These are phyloP conservation scores for Cercospora brassicicola DNA, from an alignment of 2,329 filamentous ascomycete genomes.

Conservation along the genomic window DNA sequence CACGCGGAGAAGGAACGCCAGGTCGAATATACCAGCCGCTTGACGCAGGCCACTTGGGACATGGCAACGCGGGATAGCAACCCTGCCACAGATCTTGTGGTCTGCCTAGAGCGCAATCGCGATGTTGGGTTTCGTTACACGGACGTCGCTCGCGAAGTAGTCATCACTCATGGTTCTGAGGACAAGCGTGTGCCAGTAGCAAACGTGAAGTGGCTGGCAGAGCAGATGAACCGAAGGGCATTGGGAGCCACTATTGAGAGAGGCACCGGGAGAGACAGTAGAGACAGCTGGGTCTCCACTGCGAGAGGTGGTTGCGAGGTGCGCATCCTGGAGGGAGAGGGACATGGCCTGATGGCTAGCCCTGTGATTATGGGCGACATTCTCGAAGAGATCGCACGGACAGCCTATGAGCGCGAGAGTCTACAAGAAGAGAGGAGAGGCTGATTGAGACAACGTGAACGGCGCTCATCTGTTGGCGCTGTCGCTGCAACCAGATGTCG, in stretches of 20 bases:
- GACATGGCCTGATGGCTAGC: conserved; percentile 93
- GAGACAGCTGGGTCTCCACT: conserved; percentile 15
- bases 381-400: conserved; percentile 84
- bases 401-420: conserved; percentile 2
- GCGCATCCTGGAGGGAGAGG: conserved; percentile 82
- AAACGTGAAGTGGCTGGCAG: conserved; percentile 91
- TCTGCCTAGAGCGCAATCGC: conserved; percentile 87
- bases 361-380: conserved; percentile 89
- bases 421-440: neutral
- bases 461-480: neutral
- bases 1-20: conserved; percentile 71
- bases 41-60: conserved; percentile 94
- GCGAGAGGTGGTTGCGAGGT: conserved; percentile 74
- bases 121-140: conserved; percentile 96
- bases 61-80: conserved; percentile 88
- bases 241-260: conserved; percentile 14
- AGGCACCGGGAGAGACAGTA: conserved; percentile 10
- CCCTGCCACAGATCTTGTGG: conserved; percentile 86
- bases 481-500: neutral
- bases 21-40: conserved; percentile 73
- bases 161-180: conserved; percentile 90
- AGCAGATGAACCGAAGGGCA: conserved; percentile 67
- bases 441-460: neutral
- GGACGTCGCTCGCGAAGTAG: conserved; percentile 85
- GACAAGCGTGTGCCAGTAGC: conserved; percentile 92